Conservation (phyloP, 306 rosid genomes). For the Quercus glauca region DNA sequence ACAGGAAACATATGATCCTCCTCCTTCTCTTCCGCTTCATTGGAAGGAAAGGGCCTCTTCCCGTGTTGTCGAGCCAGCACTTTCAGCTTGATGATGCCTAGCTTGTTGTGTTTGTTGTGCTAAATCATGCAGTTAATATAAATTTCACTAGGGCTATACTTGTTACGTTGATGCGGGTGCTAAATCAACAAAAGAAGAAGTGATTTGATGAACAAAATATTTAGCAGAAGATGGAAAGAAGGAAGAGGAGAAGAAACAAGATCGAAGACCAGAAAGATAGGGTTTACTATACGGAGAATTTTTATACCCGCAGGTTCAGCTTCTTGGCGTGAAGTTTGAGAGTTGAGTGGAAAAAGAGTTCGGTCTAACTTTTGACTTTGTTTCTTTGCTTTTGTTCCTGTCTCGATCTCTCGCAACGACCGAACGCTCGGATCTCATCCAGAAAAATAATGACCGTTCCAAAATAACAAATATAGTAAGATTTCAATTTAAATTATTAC, state of each 20-base stretch:
- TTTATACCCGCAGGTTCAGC: not conserved
- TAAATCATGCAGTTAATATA: not conserved
- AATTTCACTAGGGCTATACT: too few species aligned
- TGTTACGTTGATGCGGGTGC: too few species aligned
- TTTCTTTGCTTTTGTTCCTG: not conserved
- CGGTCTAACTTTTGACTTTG: not conserved
- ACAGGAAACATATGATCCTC: slow-evolving; percentile 57
- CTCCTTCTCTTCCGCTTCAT: slow-evolving; percentile 51
- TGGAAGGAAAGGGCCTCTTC: slow-evolving; percentile 39
- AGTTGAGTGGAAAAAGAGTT: not conserved
- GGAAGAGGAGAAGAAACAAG: not conserved
- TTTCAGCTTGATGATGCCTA: not conserved
- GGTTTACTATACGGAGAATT: not conserved
- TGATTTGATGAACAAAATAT: too few species aligned
- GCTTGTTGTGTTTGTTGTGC: not conserved
- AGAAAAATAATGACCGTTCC: too few species aligned
- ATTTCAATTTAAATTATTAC: too few species aligned
- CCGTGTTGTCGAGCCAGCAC: slow-evolving; percentile 45
- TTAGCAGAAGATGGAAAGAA: not conserved
- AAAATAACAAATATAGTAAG: too few species aligned
- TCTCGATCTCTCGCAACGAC: too few species aligned
- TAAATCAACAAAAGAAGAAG: too few species aligned
- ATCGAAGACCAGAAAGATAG: not conserved
- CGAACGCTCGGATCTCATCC: too few species aligned
- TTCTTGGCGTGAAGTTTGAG: not conserved